phyloP scores from a whole-genome alignment of 2,329 filamentous ascomycete genomes.

The Seiridium cupressi region DNA sequence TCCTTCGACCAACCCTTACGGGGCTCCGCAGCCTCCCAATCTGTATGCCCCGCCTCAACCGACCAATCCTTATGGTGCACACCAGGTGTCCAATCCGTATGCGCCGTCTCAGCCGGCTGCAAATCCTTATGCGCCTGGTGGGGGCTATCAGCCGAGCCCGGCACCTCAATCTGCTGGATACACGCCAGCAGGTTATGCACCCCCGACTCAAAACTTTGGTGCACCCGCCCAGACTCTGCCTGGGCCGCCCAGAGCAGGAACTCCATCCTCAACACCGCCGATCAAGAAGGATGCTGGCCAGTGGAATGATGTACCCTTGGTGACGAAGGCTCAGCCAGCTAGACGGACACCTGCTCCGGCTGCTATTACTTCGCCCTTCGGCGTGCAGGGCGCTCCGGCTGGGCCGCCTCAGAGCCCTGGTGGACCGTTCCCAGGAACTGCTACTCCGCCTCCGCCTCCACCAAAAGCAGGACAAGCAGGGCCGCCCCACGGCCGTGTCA shows the following conservation, averaged over 20 bases:
- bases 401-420: slow-evolving; percentile 55
- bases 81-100: slow-evolving; percentile 18
- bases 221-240: slow-evolving; percentile 35
- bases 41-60: slow-evolving; percentile 19
- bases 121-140: slow-evolving; percentile 48
- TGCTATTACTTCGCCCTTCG: slow-evolving; percentile 74
- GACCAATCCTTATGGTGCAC: slow-evolving; percentile 28
- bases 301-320: slow-evolving; percentile 95
- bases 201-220: slow-evolving; percentile 26
- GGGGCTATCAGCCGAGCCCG: slow-evolving; percentile 56
- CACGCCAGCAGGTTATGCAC: slow-evolving; percentile 27
- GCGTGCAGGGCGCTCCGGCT: slow-evolving; percentile 59
- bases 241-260: slow-evolving; percentile 64
- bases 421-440: slow-evolving; percentile 57
- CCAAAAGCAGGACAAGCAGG: slow-evolving; percentile 64
- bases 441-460: slow-evolving; percentile 76
- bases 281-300: slow-evolving; percentile 70
- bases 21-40: slow-evolving; percentile 13
- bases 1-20: slow-evolving; percentile 29
- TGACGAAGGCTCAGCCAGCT: slow-evolving; percentile 69
- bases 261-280: slow-evolving; percentile 54
- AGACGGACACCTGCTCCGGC: slow-evolving; percentile 74
- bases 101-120: slow-evolving; percentile 18
- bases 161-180: slow-evolving; percentile 27
- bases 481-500: slow-evolving; percentile 65